Conservation (phyloP, 2,329 filamentous ascomycete genomes). For the Davidsoniella virescens region DNA sequence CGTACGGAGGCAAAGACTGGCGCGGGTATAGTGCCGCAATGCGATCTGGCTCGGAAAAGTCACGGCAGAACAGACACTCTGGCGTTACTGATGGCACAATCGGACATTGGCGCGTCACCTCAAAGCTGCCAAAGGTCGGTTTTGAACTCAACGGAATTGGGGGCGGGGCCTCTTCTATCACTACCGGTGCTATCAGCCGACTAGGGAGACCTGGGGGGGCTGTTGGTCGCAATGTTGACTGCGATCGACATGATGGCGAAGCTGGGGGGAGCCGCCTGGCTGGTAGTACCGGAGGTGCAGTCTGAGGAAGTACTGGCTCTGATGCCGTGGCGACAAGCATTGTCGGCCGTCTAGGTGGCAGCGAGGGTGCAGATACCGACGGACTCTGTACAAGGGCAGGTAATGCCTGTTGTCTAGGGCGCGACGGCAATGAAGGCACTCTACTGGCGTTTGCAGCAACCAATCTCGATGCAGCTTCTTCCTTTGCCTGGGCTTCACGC, state of each 20-base stretch:
- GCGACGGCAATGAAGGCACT: neutral
- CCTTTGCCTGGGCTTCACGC: constrained; percentile 29
- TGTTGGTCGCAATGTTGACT: neutral
- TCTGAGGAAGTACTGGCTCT: constrained; percentile 14
- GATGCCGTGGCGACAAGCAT: neutral
- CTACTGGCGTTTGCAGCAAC: neutral
- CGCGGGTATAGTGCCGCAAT: constrained; percentile 66
- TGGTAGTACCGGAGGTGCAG: constrained; percentile 13
- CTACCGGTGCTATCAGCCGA: neutral
- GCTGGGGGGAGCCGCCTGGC: constrained; percentile 25
- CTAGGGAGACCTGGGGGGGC: neutral
- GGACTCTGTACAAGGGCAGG: neutral
- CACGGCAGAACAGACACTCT: constrained; percentile 65
- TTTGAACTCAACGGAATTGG: constrained; percentile 36
- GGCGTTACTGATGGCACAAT: constrained; percentile 29
- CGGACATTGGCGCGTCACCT: neutral
- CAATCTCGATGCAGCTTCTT: constrained; percentile 21
- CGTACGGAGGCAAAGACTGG: constrained; percentile 46
- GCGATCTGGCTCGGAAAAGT: constrained; percentile 68
- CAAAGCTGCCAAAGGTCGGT: constrained; percentile 29
- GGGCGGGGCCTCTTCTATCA: constrained; percentile 27
- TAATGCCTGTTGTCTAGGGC: neutral
- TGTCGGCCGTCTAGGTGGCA: constrained; percentile 18
- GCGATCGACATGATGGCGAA: constrained; percentile 11
- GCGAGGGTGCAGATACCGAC: neutral